phyloP scores from a whole-genome alignment of 495 filamentous ascomycete genomes.

The Aspergillus asperescens region DNA sequence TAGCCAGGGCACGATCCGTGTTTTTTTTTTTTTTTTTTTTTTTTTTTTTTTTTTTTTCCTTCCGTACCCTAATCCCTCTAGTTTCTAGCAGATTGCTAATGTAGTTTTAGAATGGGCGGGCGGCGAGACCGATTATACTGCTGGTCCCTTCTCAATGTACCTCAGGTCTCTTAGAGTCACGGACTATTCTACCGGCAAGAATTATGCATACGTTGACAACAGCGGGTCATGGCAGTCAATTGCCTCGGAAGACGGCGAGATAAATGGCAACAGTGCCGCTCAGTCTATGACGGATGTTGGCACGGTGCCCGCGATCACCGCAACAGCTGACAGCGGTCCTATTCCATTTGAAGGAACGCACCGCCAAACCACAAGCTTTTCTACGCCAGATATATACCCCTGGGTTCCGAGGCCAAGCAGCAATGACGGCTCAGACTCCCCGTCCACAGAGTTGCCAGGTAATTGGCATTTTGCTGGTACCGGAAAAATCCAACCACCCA shows the following conservation, averaged over 20 bases:
- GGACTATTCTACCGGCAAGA: slow-evolving; percentile 85
- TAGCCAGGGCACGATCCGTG: slow-evolving; percentile 60
- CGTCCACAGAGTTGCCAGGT: slow-evolving; percentile 51
- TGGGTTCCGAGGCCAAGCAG: slow-evolving; percentile 49
- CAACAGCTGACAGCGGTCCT: slow-evolving; percentile 49
- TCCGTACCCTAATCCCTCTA: too few species aligned
- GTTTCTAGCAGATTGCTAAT: slow-evolving; percentile 28
- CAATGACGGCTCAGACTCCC: slow-evolving; percentile 20
- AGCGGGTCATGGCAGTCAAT: slow-evolving; percentile 79
- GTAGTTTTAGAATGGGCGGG: slow-evolving; percentile 67
- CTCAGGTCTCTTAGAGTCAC: slow-evolving; percentile 69
- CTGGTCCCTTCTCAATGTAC: slow-evolving; percentile 80
- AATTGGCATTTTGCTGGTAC: slow-evolving; percentile 71
- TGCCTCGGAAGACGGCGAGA: slow-evolving; percentile 62
- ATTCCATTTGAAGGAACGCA: slow-evolving; percentile 64
- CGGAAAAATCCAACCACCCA: slow-evolving; percentile 52
- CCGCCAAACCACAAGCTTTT: slow-evolving; percentile 43
- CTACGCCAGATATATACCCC: slow-evolving; percentile 54
- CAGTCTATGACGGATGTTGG: slow-evolving; percentile 32
- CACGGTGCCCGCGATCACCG: slow-evolving; percentile 49
- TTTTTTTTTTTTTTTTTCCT: too few species aligned
- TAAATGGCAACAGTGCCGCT: slow-evolving; percentile 49
- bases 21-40: slow-evolving; percentile 28
- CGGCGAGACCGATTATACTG: slow-evolving; percentile 70
- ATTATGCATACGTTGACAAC: slow-evolving; percentile 73